Base-by-base conservation (phyloP, 805 yeast genomes). In the Candida awuae region DNA sequence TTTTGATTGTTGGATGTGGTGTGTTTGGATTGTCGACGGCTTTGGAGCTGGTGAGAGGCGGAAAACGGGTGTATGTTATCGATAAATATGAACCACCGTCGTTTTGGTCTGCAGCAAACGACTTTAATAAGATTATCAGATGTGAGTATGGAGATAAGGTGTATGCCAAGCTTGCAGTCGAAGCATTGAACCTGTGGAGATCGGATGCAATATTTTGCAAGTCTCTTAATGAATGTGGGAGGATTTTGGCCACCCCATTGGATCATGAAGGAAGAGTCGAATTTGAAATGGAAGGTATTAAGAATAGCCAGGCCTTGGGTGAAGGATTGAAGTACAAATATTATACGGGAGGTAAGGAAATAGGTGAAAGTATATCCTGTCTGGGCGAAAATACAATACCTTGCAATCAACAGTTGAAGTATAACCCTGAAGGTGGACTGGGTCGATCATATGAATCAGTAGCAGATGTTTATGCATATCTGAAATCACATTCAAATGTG, bases 1-100 rank as follows among this genome's bases (percentile, higher is more conserved):
- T 36, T 10, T 12, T 55, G 6, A 46, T 55, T 15, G 59, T 54
- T 14, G 59, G 59, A 1, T 64, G 68, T 43, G 73, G 73, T 2
- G 69, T 67, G 1, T 66, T 66, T 54, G 74, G 74, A 0, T 56
- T 69, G 1, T 64, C 71, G 3, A 62, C 72, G 0, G 66, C 70
- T 3, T 44, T 62, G 1, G 61, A 64, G 14, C 41, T 65, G 4
- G 54, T 58, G 1, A 46, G 47, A 26, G 39, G 48, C 5, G 65
- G 55, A 4, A 14, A 38, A 10, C 37, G 14, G 13, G 62, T 66
- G 14, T 47, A 52, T 0, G 61, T 63, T 2, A 45, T 66, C 8
- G 71, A 67, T 50, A 58, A 58, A n/a, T 58, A 55, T 38, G 54
- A 61, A 15, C 62, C 68, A 1, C 75, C 74, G n/a, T 66, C 72